Evolutionary conservation across 192 early-diverging fungal genomes (phyloP), one percentile per base, ranked within the genome.

Genomic region (Rhizophagus clarus): DNA sequence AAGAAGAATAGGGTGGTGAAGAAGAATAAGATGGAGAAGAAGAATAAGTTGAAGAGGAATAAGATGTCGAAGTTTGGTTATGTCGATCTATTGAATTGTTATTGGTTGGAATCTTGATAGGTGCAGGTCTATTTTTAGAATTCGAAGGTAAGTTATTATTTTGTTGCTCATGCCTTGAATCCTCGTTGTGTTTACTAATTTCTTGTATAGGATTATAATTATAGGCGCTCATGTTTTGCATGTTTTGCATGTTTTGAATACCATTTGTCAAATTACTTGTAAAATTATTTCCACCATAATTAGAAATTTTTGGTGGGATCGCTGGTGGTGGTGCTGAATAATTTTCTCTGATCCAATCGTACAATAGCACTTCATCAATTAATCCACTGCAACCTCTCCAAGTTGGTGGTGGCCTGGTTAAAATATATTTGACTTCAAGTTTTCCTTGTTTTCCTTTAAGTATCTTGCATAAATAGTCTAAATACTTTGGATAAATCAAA

Each of bases 291-390:
- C 49, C 14, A 20, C 17, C 17, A 20, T 31, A 31, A 66, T 67
- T 31, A 31, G 7, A 20, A 31, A 31, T 11, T 31, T 28, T 67
- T 67, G 26, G 28, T 32, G 64, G 64, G 24, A 67, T 31, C 32
- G 12, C 64, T 10, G 64, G 64, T 32, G 64, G 64, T 14, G 26
- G 64, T 22, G 17, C 1, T 1, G 51, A 20, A 29, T 67, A 67
- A 20, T 32, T 67, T 28, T 28, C 17, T 49, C 71, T 49, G 24
- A 73, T 73, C 71, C 71, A 73, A 26, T 73, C 26, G 1, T 73
- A 49, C 28, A 73, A 51, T 17, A 49, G 17, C 12, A 15, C 26
- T 12, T 42, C 47, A n/a, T 73, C 47, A 24, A 73, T 42, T 28
- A 4, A 17, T 42, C 71, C 71, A 17, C 24, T 3, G 10, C 17